Evolutionary conservation across 192 early-diverging fungal genomes (phyloP), one percentile per base, ranked within the genome.

Genomic region (Coemansia nantahalensis): DNA sequence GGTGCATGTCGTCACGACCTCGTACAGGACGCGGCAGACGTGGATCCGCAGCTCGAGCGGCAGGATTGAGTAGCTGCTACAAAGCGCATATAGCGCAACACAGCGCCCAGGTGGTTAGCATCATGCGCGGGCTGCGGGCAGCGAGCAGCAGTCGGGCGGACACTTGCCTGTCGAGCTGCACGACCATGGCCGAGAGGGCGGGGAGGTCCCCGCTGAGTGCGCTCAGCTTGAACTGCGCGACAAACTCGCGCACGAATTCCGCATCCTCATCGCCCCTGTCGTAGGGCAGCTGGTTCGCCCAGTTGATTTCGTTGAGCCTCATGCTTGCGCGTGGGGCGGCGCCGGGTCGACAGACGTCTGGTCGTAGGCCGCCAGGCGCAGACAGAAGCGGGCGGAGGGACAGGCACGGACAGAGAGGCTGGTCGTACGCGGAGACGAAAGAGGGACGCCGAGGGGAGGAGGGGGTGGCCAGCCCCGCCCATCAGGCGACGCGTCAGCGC

Each of bases 1-100:
- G 13, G 83, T 81, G 22, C 84, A 82, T 14, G 79, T 78, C 23
- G 82, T 63, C 7, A 73, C 60, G 28, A 91, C 72, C 44, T 86
- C 83, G 65, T 83, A 88, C 39, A 91, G 62, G 11, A 87, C 50
- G 42, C 54, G 65, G 33, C 53, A 68, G 23, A 65, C 16, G 10
- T 59, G 56, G 28, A 65, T 60, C 30, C 65, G 61, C 42, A 64
- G 26, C 11, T 38, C 28, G 39, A 47, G 35, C n/a, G 65, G 48
- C 13, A 76, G 26, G 36, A 45, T 45, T 13, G 39, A 39, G 55
- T 76, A 76, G 51, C 62, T 57, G 53, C 72, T 76, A 76, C 60
- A 68, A 16, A 17, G 1, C 15, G 35, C 21, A 6, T 0, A 35
- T 30, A 40, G 37, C 10, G 24, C 23, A 8, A 17, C 24, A 48